phyloP scores from a whole-genome alignment of 129 eudicot species.

The Ambrosia artemisiifolia region DNA sequence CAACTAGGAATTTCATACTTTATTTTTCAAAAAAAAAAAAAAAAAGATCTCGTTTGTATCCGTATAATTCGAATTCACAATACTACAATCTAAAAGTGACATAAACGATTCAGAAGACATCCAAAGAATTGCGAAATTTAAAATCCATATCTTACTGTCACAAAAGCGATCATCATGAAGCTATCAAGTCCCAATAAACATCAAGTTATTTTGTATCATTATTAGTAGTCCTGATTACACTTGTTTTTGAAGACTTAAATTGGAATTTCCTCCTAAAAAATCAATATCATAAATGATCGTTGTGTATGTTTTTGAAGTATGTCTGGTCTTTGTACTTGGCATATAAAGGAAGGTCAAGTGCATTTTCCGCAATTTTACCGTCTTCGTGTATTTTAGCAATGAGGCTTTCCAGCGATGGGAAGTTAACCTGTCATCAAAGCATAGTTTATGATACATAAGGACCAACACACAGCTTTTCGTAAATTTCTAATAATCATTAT shows the following conservation, averaged over 20 bases:
- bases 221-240: slow-evolving; percentile 1
- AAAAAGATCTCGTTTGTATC: too few species aligned
- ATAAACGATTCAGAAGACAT: too few species aligned
- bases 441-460: not conserved
- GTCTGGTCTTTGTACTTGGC: slow-evolving; percentile 63
- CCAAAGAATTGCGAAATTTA: too few species aligned
- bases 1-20: too few species aligned
- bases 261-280: not conserved
- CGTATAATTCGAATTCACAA: too few species aligned
- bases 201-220: not conserved
- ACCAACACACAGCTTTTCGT: not conserved
- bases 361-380: slow-evolving; percentile 65
- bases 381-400: slow-evolving; percentile 84
- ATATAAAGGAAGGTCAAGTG: slow-evolving; percentile 79
- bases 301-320: slow-evolving; percentile 40
- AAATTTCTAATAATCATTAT: not conserved
- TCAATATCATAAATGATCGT: slow-evolving; percentile 23
- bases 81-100: too few species aligned
- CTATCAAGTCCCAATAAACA: too few species aligned
- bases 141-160: too few species aligned
- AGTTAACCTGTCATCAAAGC: slow-evolving; percentile 60
- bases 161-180: too few species aligned
- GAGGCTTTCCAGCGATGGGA: slow-evolving; percentile 79
- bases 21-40: too few species aligned
- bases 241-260: slow-evolving; percentile 17